Base-by-base conservation (phyloP, 805 yeast species). In the Wickerhamiella domercqiae region DNA sequence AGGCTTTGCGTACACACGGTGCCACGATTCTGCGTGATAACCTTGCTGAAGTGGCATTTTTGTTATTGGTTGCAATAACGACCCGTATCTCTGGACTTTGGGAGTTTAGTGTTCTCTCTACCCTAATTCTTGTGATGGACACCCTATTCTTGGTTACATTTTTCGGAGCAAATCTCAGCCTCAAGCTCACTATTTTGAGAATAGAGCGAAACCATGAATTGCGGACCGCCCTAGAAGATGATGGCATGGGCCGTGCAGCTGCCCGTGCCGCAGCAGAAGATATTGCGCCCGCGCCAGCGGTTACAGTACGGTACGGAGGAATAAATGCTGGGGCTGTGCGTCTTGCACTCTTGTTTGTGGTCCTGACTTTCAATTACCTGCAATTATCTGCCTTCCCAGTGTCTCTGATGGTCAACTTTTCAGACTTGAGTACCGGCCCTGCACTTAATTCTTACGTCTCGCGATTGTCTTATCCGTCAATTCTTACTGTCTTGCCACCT, bases 221-320 rank as follows among this genome's bases (percentile, higher is more conserved):
- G 53, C 75, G 78, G 53, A 74, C 72, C 44, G 83, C 81, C 21
- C 65, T 87, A 45, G 90, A 86, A 62, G 98, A 87, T 55, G 98
- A 87, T 52, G 97, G 98, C 19, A 71, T 87, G 24, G 68, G 79
- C 32, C 71, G 73, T 29, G 56, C 63, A 34, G 78, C 79, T 24
- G 95, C 95, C 7, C 74, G 71, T 45, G 67, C 73, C 28, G 86
- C 84, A 25, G 73, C 75, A 14, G 65, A 52, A 32, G 41, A 45
- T 24, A 46, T 46, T 36, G 33, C 33, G 21, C 11, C 11, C 14
- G 38, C 49, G 19, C 39, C 47, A 13, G 25, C 38, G 20, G 30
- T 38, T 26, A 44, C 46, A 17, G 33, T 34, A 34, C 41, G 29
- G 37, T 35, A 43, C 31, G 42, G 37, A 30, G 31, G 41, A 36